These are phyloP conservation scores for Viola pubescens DNA, from an alignment of 441 rosid genomes.

Conservation along the genomic window DNA sequence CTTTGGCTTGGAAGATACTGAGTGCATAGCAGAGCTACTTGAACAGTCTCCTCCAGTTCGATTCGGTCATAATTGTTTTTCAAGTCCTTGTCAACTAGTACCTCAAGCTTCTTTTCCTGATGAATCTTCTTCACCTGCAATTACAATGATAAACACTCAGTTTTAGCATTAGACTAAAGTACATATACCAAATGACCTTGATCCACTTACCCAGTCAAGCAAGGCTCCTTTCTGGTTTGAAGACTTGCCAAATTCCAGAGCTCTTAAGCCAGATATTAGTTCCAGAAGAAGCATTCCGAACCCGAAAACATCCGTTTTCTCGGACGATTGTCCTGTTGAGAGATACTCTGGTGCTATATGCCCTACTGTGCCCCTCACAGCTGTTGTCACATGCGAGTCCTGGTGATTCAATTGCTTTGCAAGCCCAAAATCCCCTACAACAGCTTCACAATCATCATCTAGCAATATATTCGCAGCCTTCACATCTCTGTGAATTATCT, in stretches of 20 bases:
- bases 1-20: conserved; percentile 70
- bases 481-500: conserved; percentile 87
- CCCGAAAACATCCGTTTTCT: conserved; percentile 92
- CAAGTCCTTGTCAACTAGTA: conserved; percentile 76
- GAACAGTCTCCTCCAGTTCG: conserved; percentile 80
- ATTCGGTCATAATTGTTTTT: conserved; percentile 59
- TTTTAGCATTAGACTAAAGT: background rate
- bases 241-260: conserved; percentile 73
- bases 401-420: conserved; percentile 82
- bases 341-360: conserved; percentile 92
- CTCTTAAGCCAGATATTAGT: conserved; percentile 67
- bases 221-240: conserved; percentile 77
- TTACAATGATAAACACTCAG: background rate
- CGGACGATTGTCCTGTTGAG: conserved; percentile 88
- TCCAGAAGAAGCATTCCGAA: conserved; percentile 87
- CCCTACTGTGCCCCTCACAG: conserved; percentile 89
- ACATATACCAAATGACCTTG: background rate
- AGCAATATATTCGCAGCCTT: conserved; percentile 93
- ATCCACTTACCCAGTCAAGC: conserved; percentile 70
- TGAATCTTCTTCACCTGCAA: conserved; percentile 72
- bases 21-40: conserved; percentile 77
- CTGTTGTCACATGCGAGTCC: conserved; percentile 86
- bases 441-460: conserved; percentile 74
- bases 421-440: conserved; percentile 88
- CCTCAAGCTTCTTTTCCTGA: conserved; percentile 74